Evolutionary conservation across 139 green algal genomes (phyloP).

Genomic region (Micromonas commoda): DNA sequence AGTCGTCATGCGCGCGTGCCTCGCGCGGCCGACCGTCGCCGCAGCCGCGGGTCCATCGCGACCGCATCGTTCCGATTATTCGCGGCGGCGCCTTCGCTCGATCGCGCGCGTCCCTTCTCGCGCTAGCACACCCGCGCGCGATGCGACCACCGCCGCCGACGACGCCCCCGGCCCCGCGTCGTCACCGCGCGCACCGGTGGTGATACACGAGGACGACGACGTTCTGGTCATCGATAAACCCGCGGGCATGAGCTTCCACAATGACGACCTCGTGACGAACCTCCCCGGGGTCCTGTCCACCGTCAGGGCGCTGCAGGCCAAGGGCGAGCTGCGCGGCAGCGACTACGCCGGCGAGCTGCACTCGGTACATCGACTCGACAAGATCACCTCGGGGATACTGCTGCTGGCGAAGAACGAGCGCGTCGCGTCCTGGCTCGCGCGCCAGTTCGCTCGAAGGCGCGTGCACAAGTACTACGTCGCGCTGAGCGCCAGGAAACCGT

Average conservation of each 20-base stretch:
- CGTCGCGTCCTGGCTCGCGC: conserved; percentile 20
- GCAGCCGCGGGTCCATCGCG: too few relatives aligned
- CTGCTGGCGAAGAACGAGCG: conserved; percentile 29
- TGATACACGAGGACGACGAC: background rate
- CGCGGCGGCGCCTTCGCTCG: too few relatives aligned
- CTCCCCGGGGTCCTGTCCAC: background rate
- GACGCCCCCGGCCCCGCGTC: too few relatives aligned
- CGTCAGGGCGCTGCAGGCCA: background rate
- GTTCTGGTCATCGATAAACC: background rate
- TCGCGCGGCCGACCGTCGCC: too few relatives aligned
- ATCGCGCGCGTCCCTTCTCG: too few relatives aligned
- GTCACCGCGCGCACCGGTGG: too few relatives aligned
- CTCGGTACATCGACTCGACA: conserved; percentile 38
- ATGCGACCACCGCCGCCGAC: too few relatives aligned
- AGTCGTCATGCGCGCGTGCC: too few relatives aligned
- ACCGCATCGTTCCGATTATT: too few relatives aligned
- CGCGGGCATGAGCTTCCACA: background rate
- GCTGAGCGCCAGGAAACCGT: conserved; percentile 27
- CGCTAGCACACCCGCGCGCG: too few relatives aligned
- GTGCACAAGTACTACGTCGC: conserved; percentile 43
- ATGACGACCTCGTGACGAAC: background rate
- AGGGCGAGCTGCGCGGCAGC: background rate
- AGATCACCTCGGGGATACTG: conserved; percentile 29
- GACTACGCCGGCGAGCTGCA: conserved; percentile 27
- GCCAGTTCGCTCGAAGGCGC: conserved; percentile 17